phyloP scores from a whole-genome alignment of 1,284 basidiomycete genomes.

The Microbotryum silenes-acaulis region DNA sequence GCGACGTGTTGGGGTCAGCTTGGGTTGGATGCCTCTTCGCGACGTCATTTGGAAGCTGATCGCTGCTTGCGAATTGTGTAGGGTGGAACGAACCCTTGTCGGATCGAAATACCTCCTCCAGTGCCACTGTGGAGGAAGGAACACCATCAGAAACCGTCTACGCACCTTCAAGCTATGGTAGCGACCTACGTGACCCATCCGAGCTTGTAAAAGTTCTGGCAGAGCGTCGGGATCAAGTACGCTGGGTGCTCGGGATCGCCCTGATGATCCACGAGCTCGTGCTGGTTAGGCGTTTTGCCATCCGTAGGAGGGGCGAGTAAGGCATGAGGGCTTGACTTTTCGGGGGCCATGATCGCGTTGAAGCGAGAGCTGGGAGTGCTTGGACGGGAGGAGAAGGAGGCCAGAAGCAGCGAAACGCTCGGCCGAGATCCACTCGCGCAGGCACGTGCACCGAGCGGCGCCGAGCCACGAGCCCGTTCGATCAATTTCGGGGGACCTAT shows the following conservation, averaged over 20 bases:
- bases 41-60: background rate
- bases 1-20: slow-evolving; percentile 1
- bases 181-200: slow-evolving; percentile 49
- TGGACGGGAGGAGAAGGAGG: too few species aligned
- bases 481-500: too few species aligned
- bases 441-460: too few species aligned
- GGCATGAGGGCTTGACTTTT: background rate
- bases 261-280: slow-evolving; percentile 18
- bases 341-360: too few species aligned
- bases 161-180: too few species aligned
- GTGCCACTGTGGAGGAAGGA: slow-evolving; percentile 40
- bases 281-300: slow-evolving; percentile 19
- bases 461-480: too few species aligned
- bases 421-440: too few species aligned
- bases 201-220: slow-evolving; percentile 49
- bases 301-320: slow-evolving; percentile 5
- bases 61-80: background rate
- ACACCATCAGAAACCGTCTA: too few species aligned
- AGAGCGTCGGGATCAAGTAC: slow-evolving; percentile 62
- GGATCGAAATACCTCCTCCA: slow-evolving; percentile 58
- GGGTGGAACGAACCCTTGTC: slow-evolving; percentile 50
- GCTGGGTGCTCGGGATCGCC: slow-evolving; percentile 53
- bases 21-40: background rate
- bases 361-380: too few species aligned
- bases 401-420: too few species aligned